Base-by-base conservation (phyloP, 2,329 filamentous ascomycete genomes). In the Rhexocercosporidium sp. region DNA sequence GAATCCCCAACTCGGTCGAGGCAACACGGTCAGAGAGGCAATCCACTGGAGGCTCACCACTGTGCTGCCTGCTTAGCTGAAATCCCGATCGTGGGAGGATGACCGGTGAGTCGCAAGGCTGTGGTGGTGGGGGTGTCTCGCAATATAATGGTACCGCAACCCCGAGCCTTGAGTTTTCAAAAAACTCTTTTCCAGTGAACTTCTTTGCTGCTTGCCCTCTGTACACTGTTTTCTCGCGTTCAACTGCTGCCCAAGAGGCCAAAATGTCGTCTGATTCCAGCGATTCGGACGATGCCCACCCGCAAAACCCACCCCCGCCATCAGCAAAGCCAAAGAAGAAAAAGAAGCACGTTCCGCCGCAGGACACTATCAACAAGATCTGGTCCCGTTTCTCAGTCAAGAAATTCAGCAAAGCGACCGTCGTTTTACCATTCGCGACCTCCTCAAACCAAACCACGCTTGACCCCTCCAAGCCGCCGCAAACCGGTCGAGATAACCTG, bases 301-400 rank as follows among this genome's bases (percentile, higher is more conserved):
- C 65, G 3, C 72, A 67, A 25, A 62, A 66, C 11, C 66, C 66
- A 1, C 66, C 57, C 14, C 60, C 49, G 46, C 34, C 46, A 53
- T 66, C 41, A 44, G 22, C 65, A 31, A 82, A 87, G 73, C 86
- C 87, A 74, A 87, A 86, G 77, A 84, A 83, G 73, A 86, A 86
- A 75, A 86, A 85, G 79, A 82, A 84, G 73, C 83, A 85, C 70
- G 81, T 86, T 16, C 82, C 85, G 2, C 89, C 90, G 0, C 90
- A 92, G 76, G 84, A 88, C 73, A 84, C 83, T 67, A 90, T 92
- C 76, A 88, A 91, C 76, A 84, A 85, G 66, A 88, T 90, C 69
- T 92, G 90, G 90, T 84, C 84, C 74, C 83, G 81, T 27, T 89
- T 89, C 72, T 79, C 81, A n/a, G 83, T 83, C 16, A 84, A 86